Conservation (phyloP, 129 eudicot species). For the Flaveria robusta region DNA sequence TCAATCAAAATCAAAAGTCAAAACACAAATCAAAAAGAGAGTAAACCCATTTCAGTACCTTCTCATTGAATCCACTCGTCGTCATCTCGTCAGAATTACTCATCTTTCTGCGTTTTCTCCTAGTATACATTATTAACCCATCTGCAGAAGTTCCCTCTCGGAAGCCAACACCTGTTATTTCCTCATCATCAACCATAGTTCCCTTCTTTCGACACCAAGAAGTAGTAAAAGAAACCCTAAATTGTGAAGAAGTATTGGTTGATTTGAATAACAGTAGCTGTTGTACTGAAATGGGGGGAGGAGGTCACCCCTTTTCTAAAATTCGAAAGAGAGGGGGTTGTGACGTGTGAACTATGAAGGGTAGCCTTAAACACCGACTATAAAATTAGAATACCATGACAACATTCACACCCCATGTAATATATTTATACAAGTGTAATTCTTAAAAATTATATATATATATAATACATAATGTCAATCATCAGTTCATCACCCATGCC, state of each 20-base stretch:
- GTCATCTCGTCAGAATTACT: conserved; percentile 17
- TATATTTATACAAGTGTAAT: too few relatives aligned
- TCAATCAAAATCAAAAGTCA: neutral
- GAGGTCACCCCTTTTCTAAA: conserved; percentile 11
- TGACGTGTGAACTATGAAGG: too few relatives aligned
- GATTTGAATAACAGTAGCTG: conserved; percentile 8
- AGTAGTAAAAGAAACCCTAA: conserved; percentile 15
- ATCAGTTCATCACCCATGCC: too few relatives aligned
- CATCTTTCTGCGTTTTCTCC: conserved; percentile 37
- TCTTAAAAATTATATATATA: too few relatives aligned
- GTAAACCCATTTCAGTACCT: neutral
- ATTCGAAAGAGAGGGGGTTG: too few relatives aligned
- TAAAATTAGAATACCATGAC: too few relatives aligned
- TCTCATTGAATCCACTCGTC: neutral
- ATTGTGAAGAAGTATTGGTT: conserved; percentile 6
- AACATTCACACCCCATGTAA: too few relatives aligned
- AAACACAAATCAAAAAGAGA: neutral
- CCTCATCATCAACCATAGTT: conserved; percentile 25
- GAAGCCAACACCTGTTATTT: conserved; percentile 14
- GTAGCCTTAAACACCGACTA: too few relatives aligned
- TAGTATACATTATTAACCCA: conserved; percentile 14
- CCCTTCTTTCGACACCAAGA: conserved; percentile 10
- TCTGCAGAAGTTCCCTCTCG: conserved; percentile 21
- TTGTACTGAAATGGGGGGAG: conserved; percentile 16
- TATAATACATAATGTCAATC: too few relatives aligned